Evolutionary conservation across 305 asterid genomes (phyloP), one percentile per base, ranked within the genome.

Genomic region (Fraxinus greggii): DNA sequence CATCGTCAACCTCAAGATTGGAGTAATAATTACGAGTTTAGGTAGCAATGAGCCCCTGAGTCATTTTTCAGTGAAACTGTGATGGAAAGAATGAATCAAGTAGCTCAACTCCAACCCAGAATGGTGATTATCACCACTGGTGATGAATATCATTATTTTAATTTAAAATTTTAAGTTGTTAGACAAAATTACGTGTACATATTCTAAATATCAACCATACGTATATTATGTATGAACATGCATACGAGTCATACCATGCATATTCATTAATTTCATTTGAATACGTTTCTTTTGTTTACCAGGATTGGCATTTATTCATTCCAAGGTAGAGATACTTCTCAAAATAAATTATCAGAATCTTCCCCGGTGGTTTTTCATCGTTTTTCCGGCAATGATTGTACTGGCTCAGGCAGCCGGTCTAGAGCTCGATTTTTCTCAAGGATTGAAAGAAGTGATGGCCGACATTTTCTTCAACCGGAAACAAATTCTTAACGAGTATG

Each of bases 311-410:
- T 92, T 90, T 76, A 38, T 91, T 5, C 45, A 83, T 72, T 72
- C 84, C 8, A 87, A 85, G 77, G 73, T 84, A 72, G 87, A 87
- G 78, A 77, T 61, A 3, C 70, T 92, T 31, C 8, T 89, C 51
- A 78, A 81, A 19, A 32, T n/a, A 17, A 84, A 86, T 82, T 59
- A 59, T 13, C 82, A 63, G 59, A 73, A 72, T 6, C 77, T 90
- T 79, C 93, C 97, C 1, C 91, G 81, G 36, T 85, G 91, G 92
- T 90, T 92, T 56, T n/a, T 85, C 82, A 84, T 91, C 0, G 82
- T 83, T 77, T 90, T 92, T 65, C 92, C 95, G 1, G 90, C 88
- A 5, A 88, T 84, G 89, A n/a, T 89, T 75, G 91, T 89, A 65
- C 61, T 86, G 21, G 92, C 91, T 7, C 84, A 86, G 75, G 84